Base-by-base conservation (phyloP, 148 eudicot genomes). In the Dysphania ambrosioides region DNA sequence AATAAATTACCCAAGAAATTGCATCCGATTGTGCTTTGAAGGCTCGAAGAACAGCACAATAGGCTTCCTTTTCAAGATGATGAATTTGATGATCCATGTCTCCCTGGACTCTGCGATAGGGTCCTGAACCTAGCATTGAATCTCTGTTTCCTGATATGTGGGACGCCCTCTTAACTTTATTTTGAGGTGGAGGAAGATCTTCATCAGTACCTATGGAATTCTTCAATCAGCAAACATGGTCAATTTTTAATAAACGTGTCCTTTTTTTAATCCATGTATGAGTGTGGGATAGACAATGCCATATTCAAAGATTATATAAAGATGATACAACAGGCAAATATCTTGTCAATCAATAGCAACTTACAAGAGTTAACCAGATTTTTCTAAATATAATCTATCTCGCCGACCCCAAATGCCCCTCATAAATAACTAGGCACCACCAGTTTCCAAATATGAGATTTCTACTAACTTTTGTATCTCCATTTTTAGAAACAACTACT, bases 21-120 rank as follows among this genome's bases (percentile, higher is more conserved):
- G 93, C 98, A 82, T 94, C 96, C 60, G 98, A 92, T 75, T 94
- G 98, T 26, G 97, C 98, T 82, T 90, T 92, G 74, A 94, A 94
- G 71, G 98, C 98, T 68, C 93, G 87, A 47, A 94, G 86, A 41
- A 94, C 92, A 72, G 97, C 85, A 72, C 87, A 81, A 74, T 94
- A 94, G 2, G 97, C 98, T 80, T 90, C 94, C 79, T 88, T 91
- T 81, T 94, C 98, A 78, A 94, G 96, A 41, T 87, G 85, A 80
- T 91, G 98, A 68, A 94, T 94, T 81, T 92, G 88, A 55, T 73
- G 78, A 60, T 94, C 93, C 96, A 94, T 91, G 57, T 94, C 97
- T 82, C 71, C 75, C 63, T 84, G 86, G 79, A 87, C 85, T 81
- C 82, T 83, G 55, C 77, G 81, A 66, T 65, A 78, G 36, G 83